These are phyloP conservation scores for Diaporthe destruens DNA, from an alignment of 2,329 filamentous ascomycete species.

Conservation along the genomic window DNA sequence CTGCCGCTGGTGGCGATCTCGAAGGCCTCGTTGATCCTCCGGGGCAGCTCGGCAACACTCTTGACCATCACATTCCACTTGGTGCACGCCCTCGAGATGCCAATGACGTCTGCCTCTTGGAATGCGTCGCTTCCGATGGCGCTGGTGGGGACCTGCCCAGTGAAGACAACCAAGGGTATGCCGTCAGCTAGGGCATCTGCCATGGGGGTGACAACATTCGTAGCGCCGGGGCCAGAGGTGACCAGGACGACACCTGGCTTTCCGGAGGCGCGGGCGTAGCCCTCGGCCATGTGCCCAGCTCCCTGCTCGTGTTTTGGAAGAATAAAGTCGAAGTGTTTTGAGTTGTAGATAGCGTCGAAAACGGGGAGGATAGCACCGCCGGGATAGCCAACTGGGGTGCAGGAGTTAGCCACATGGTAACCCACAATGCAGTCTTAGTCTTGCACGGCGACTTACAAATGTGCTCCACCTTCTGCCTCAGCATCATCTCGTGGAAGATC, in stretches of 20 bases:
- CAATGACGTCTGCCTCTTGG: slow-evolving; percentile 94
- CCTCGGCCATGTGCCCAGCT: slow-evolving; percentile 98
- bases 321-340: slow-evolving; percentile 95
- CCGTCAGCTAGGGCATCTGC: slow-evolving; percentile 96
- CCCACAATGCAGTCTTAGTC: not conserved
- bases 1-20: slow-evolving; percentile 96
- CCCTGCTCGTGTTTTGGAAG: slow-evolving; percentile 97
- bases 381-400: slow-evolving; percentile 80
- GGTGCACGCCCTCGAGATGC: slow-evolving; percentile 93
- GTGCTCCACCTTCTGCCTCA: slow-evolving; percentile 90
- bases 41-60: slow-evolving; percentile 90
- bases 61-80: slow-evolving; percentile 99
- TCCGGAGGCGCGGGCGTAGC: slow-evolving; percentile 92
- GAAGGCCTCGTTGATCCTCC: slow-evolving; percentile 96
- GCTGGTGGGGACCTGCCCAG: slow-evolving; percentile 89
- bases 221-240: slow-evolving; percentile 95
- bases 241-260: slow-evolving; percentile 96
- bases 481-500: slow-evolving; percentile 99
- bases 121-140: slow-evolving; percentile 96
- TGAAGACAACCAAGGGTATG: slow-evolving; percentile 95
- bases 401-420: slow-evolving; percentile 46
- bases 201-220: slow-evolving; percentile 96
- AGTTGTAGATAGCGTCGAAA: slow-evolving; percentile 99
- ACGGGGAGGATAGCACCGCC: slow-evolving; percentile 97
- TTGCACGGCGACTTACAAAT: slow-evolving; percentile 76